Base-by-base conservation (phyloP, 2,329 filamentous ascomycete genomes). In the Aureobasidium pullulans region DNA sequence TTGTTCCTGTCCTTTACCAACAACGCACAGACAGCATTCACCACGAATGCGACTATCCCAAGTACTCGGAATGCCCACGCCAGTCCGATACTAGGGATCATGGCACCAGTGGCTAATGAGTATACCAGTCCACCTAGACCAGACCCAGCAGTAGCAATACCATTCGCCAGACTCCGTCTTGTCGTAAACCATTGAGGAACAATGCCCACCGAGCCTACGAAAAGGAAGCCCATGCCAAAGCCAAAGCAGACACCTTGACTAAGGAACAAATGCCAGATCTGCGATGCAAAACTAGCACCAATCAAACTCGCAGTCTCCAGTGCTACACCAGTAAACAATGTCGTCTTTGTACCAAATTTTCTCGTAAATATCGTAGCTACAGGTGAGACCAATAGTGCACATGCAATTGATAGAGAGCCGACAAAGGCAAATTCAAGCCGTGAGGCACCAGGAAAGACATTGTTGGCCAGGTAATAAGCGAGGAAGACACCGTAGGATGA, bases 231-330 rank as follows among this genome's bases (percentile, higher is more conserved):
- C 80, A 93, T 86, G 3, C 88, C 89, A 23, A 86, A 71, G n/a
- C 89, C 89, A 63, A 93, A 92, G 57, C 84, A 82, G 2, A 92
- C 68, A 4, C 89, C 89, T 68, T 93, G 89, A 6, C 80, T 82
- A 0, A 93, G 79, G 60, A 91, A 85, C 0, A 94, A 78, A 37
- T 93, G 88, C 86, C 88, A 92, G 60, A 89, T 85, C 59, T 82
- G 68, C 15, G 69, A 75, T 0, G 86, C 81, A 65, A 90, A 91
- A 13, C 84, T 87, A 7, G 89, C 88, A 1, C 82, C 83, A 46
- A 91, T 81, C 62, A 92, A 80, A 23, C 83, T 84, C 8, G 77
- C 73, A 47, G 84, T 79, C 69, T 89, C 82, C 48, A 92, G 75
- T 1, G 83, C 69, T 1, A 85, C 79, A 11, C 89, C 89, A 15